Base-by-base conservation (phyloP, 495 filamentous ascomycete genomes). In the Cercophora newfieldiana region DNA sequence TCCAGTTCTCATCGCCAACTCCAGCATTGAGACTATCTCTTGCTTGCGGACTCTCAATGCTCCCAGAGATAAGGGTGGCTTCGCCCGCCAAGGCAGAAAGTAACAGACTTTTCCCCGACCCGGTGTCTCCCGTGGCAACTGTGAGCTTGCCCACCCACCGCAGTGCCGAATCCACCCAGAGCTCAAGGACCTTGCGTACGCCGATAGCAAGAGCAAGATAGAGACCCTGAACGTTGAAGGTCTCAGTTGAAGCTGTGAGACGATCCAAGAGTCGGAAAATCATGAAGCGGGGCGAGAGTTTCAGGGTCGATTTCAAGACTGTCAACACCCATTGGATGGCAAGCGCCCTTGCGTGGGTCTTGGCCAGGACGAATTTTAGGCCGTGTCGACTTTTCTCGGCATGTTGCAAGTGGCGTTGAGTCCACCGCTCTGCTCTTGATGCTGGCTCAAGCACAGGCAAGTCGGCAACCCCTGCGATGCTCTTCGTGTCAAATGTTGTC, bases 1-100 rank as follows among this genome's bases (percentile, higher is more conserved):
- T 80, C 88, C 88, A 91, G 19, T 89, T 26, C 7, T 14, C 54
- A 8, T 25, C 22, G n/a, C 19, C 26, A 12, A 10, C 12, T 7
- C 21, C 24, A 8, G 19, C 12, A 25, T 53, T n/a, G 10, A 22
- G 49, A 53, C 49, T 19, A 8, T 22, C 19, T 1, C 24, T 25
- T 12, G 22, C 16, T 29, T 26, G 22, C 54, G 54, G 54, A 8
- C 22, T 29, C 12, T 29, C 7, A 29, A 57, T 57, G 25, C 12
- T 14, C 3, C 54, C 54, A 2, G 54, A 57, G 22, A 57, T 18
- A 24, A 54, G n/a, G 21, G 16, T 29, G 21, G 54, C 54, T 30
- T 57, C 54, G 54, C 54, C 54, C 28, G 26, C 22, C 7, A 57
- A 10, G 7, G 54, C 54, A 0, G 54, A 25, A 2, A 57, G 25